These are phyloP conservation scores for Calonectria pauciramosa DNA, from an alignment of 2,329 filamentous ascomycete species.

Conservation along the genomic window DNA sequence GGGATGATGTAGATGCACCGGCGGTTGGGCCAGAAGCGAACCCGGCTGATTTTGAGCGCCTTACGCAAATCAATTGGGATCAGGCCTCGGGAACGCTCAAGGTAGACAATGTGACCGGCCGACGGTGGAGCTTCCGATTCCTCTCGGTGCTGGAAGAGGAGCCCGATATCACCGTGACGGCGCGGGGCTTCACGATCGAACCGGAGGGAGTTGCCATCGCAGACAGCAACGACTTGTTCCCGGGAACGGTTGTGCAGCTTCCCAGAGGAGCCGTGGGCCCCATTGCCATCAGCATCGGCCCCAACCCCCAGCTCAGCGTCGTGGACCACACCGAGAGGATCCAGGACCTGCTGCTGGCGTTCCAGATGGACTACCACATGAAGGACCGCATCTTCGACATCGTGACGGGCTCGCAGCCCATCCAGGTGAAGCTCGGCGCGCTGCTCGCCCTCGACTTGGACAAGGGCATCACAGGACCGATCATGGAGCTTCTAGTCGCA, in stretches of 20 bases:
- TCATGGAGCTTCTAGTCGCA: slow-evolving; percentile 3
- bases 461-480: neutral
- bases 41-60: neutral
- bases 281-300: neutral
- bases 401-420: neutral
- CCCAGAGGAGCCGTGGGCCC: neutral
- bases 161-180: neutral
- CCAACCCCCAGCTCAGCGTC: neutral
- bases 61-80: neutral
- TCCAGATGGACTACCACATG: slow-evolving; percentile 7
- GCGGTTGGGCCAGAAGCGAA: neutral
- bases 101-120: neutral
- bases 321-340: neutral
- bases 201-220: neutral
- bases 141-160: neutral
- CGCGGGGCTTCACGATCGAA: neutral
- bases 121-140: slow-evolving; percentile 9
- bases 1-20: slow-evolving; percentile 11
- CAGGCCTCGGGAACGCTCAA: neutral
- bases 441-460: neutral
- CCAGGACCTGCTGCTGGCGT: neutral
- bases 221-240: neutral
- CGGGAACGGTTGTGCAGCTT: neutral
- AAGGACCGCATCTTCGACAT: slow-evolving; percentile 8
- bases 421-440: neutral